Base-by-base conservation (phyloP, 192 early-diverging fungal genomes). In the Entomortierella beljakovae region DNA sequence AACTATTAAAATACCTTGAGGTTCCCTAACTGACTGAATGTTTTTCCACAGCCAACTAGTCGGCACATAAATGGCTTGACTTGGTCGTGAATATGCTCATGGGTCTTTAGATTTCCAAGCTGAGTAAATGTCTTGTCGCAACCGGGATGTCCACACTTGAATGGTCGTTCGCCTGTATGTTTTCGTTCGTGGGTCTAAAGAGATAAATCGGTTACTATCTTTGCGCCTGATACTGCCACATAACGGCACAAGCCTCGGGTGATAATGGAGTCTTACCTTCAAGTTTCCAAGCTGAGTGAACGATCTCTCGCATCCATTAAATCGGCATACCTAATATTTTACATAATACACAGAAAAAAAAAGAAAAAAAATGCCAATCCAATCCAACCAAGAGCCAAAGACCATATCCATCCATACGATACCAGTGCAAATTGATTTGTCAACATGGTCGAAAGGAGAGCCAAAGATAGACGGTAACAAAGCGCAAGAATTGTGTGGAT, bases 221-320 rank as follows among this genome's bases (percentile, higher is more conserved):
- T n/a, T n/a, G n/a, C n/a, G n/a, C n/a, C n/a, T n/a, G n/a, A n/a
- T n/a, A n/a, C n/a, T n/a, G n/a, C n/a, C n/a, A n/a, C n/a, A n/a
- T n/a, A n/a, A n/a, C n/a, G n/a, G n/a, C n/a, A n/a, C n/a, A n/a
- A n/a, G n/a, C n/a, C n/a, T 34, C 22, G 18, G 7, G 7, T 20
- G 18, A 2, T 20, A 23, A 20, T 10, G 11, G 49, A 28, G 32
- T 9, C 35, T 6, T 63, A 81, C 80, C 71, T 81, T 89, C 3
- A 90, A 82, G 57, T 90, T 90, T 5, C 93, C 94, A 38, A 90
- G 82, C 79, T 95, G 93, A n/a, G 89, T 89, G 68, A 95, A 95
- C 20, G 88, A 83, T 53, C 88, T 85, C 43, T 68, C 83, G 68
- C 94, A 95, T 51, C 82, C 87, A 5, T 85, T 70, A n/a, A 85